Conservation (phyloP, 257 asterid species). For the Haberlea rhodopensis region DNA sequence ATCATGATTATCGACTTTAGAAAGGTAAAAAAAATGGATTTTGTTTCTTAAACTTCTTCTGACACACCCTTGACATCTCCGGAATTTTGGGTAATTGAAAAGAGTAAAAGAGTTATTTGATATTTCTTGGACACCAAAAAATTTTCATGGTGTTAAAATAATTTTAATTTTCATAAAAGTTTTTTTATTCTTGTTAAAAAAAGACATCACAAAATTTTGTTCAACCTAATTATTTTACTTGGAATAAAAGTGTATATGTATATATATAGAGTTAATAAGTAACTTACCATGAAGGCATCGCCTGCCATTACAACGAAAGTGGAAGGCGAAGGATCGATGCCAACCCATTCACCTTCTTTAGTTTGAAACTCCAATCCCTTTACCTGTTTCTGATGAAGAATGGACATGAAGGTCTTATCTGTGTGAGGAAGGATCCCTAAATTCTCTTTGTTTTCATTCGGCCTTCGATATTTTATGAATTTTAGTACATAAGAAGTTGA, state of each 20-base stretch:
- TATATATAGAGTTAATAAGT: not conserved
- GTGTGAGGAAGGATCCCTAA: slow-evolving; percentile 47
- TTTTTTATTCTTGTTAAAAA: too few relatives aligned
- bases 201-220: not conserved
- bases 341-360: slow-evolving; percentile 37
- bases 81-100: too few relatives aligned
- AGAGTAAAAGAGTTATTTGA: too few relatives aligned
- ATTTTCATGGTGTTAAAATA: too few relatives aligned
- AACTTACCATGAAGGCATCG: slow-evolving; percentile 41
- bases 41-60: too few relatives aligned
- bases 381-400: slow-evolving; percentile 38
- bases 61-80: too few relatives aligned
- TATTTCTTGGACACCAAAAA: too few relatives aligned
- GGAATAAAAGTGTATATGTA: too few relatives aligned
- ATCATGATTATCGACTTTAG: too few relatives aligned
- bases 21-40: too few relatives aligned
- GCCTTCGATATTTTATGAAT: slow-evolving; percentile 37
- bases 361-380: slow-evolving; percentile 37
- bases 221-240: too few relatives aligned
- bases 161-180: too few relatives aligned
- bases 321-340: slow-evolving; percentile 36
- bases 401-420: slow-evolving; percentile 45
- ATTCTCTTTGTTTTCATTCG: slow-evolving; percentile 21
- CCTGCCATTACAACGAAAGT: slow-evolving; percentile 48
- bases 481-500: slow-evolving; percentile 36